A percentile compares a stretch with the other conserved stretches of the same genome.
Conservation (phyloP, 805 yeast genomes). For the Wickerhamiella allomyrinae region DNA sequence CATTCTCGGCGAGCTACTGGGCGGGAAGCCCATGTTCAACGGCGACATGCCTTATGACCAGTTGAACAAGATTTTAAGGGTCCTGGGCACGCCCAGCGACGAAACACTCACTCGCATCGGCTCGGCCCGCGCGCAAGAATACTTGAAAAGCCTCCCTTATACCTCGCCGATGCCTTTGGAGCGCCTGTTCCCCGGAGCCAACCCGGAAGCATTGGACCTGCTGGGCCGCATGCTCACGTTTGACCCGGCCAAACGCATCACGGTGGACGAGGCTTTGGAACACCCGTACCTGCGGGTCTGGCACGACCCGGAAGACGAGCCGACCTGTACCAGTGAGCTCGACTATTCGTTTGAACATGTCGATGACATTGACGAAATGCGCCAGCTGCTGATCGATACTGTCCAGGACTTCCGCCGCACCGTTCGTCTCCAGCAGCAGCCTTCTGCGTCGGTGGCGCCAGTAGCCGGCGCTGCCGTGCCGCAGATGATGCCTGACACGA, state of each 20-base stretch:
- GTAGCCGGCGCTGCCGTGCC: background rate
- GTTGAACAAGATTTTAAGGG: conserved; percentile 66
- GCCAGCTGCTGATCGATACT: conserved; percentile 64
- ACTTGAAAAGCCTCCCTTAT: conserved; percentile 65
- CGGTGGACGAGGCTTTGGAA: conserved; percentile 67
- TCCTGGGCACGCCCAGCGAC: conserved; percentile 75
- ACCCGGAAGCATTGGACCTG: conserved; percentile 55
- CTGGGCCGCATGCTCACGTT: conserved; percentile 60
- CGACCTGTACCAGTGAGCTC: conserved; percentile 70
- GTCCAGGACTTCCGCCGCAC: conserved; percentile 30
- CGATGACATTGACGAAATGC: conserved; percentile 59
- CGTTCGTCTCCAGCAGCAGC: conserved; percentile 14
- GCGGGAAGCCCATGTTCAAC: conserved; percentile 80
- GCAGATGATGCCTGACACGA: background rate
- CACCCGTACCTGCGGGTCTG: conserved; percentile 82
- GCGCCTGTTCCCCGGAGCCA: conserved; percentile 35
- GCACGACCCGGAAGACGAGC: conserved; percentile 93
- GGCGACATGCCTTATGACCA: conserved; percentile 92
- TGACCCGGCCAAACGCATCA: conserved; percentile 68
- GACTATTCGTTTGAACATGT: conserved; percentile 89
- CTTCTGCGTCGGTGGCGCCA: background rate
- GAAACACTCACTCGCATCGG: conserved; percentile 54
- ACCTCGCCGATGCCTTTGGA: conserved; percentile 46
- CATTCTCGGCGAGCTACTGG: conserved; percentile 77
- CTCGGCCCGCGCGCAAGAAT: conserved; percentile 76